Percentiles rank a stretch among this genome's conserved stretches.
phyloP scores from a whole-genome alignment of 1,139 yeast species.

The Suhomyces taliae region DNA sequence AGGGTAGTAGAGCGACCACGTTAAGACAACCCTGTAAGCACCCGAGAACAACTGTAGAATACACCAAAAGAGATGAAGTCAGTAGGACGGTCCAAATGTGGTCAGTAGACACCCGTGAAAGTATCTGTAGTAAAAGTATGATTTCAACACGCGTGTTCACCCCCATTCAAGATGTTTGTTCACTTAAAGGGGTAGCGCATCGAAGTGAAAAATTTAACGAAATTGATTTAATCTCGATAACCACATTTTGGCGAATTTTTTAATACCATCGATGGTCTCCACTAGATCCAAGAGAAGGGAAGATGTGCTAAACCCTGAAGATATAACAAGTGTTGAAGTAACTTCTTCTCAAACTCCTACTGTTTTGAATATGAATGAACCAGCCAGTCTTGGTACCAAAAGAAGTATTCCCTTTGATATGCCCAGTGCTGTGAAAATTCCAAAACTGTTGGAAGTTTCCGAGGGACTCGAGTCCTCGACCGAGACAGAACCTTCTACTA shows the following conservation, averaged over 20 bases:
- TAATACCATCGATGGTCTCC: slow-evolving; percentile 7
- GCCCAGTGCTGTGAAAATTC: not conserved
- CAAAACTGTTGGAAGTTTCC: not conserved
- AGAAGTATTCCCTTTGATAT: not conserved
- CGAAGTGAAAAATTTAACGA: slow-evolving; percentile 11
- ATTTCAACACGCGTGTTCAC: not conserved
- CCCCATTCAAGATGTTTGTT: not conserved
- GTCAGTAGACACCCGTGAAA: not conserved
- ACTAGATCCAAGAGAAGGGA: slow-evolving; percentile 8
- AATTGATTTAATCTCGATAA: slow-evolving; percentile 4
- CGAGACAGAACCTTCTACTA: not conserved
- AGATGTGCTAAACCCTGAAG: not conserved
- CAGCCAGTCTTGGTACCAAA: not conserved
- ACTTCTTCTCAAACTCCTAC: not conserved
- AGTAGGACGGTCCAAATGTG: not conserved
- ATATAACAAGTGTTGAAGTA: not conserved
- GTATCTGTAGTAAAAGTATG: not conserved
- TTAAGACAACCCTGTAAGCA: no score
- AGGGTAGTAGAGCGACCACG: no score
- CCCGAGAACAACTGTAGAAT: no score
- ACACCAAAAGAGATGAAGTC: no score
- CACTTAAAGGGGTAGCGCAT: slow-evolving; percentile 13
- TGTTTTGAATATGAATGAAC: not conserved
- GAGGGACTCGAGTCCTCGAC: not conserved
- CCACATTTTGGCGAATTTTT: not conserved